phyloP scores from a whole-genome alignment of 2,329 filamentous ascomycete species.

The Microsporum ferrugineum region DNA sequence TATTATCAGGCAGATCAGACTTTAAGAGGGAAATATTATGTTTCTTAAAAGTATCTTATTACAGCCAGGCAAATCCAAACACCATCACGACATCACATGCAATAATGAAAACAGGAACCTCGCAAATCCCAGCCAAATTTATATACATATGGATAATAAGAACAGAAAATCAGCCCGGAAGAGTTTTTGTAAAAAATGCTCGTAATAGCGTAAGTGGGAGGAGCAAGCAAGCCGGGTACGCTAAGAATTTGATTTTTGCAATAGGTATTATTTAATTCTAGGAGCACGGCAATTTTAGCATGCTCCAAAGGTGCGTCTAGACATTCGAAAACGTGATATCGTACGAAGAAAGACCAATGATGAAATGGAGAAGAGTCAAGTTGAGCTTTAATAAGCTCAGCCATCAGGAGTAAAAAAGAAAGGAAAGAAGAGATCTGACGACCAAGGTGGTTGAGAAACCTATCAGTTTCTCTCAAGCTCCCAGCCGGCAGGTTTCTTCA shows the following conservation, averaged over 20 bases:
- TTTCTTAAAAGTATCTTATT: not conserved
- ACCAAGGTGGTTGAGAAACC: constrained; percentile 14
- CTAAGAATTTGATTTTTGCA: not conserved
- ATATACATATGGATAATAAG: not conserved
- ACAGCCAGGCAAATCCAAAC: not conserved
- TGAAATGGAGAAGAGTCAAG: not conserved
- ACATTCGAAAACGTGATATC: not conserved
- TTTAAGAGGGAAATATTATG: not conserved
- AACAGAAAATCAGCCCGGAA: not conserved
- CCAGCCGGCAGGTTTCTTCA: constrained; percentile 76
- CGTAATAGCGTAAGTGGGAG: not conserved
- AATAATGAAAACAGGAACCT: not conserved
- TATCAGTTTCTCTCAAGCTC: constrained; percentile 39
- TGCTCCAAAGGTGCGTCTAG: not conserved
- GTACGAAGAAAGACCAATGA: not conserved
- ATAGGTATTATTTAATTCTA: not conserved
- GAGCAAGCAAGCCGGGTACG: not conserved
- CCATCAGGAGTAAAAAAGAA: not conserved
- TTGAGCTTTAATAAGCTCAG: constrained; percentile 9
- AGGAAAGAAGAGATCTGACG: too few relatives aligned
- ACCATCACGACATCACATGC: not conserved
- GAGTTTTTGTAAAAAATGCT: not conserved
- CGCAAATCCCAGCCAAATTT: not conserved
- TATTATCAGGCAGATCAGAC: not conserved
- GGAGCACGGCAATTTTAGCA: not conserved